A percentile compares a stretch with the other conserved stretches of the same genome.
Evolutionary conservation across 1,284 basidiomycete genomes (phyloP).

Genomic region (Leccinum ponderosum): DNA sequence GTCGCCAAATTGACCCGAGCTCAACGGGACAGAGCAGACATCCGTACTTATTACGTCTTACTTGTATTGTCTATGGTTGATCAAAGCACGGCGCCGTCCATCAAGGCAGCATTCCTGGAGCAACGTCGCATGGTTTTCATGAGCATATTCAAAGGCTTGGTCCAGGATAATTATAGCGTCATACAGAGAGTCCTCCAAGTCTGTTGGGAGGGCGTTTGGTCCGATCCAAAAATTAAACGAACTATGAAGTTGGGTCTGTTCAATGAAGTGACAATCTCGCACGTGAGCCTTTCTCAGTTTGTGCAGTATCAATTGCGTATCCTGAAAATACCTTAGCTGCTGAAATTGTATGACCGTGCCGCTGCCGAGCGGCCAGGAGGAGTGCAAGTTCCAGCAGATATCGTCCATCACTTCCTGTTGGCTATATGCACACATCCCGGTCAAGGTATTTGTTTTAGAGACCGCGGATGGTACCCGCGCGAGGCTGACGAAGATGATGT

Average conservation of each 20-base stretch:
- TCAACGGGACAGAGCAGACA: conserved; percentile 47
- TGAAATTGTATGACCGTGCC: conserved; percentile 67
- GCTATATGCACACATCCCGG: conserved; percentile 86
- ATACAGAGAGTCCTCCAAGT: conserved; percentile 60
- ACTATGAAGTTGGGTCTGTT: conserved; percentile 70
- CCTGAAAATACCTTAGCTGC: conserved; percentile 43
- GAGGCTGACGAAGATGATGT: conserved; percentile 39
- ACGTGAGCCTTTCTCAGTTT: conserved; percentile 42
- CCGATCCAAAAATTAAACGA: conserved; percentile 65
- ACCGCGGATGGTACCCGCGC: conserved; percentile 89
- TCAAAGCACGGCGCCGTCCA: conserved; percentile 41
- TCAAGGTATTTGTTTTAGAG: conserved; percentile 84
- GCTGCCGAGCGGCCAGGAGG: conserved; percentile 51
- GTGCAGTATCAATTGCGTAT: background rate
- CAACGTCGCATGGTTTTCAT: conserved; percentile 62
- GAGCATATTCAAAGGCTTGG: conserved; percentile 67
- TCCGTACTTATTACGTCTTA: conserved; percentile 67
- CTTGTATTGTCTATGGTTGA: conserved; percentile 72
- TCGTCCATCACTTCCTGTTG: conserved; percentile 86
- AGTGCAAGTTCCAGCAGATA: conserved; percentile 69
- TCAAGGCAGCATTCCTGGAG: conserved; percentile 66
- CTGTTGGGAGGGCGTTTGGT: conserved; percentile 61
- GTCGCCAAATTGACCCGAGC: background rate
- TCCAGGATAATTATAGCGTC: conserved; percentile 60
- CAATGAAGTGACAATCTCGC: conserved; percentile 58